A percentile compares a stretch with the other conserved stretches of the same genome.
Evolutionary conservation across 768 basidiomycete species (phyloP).

Genomic region (Boletus sensibilis): DNA sequence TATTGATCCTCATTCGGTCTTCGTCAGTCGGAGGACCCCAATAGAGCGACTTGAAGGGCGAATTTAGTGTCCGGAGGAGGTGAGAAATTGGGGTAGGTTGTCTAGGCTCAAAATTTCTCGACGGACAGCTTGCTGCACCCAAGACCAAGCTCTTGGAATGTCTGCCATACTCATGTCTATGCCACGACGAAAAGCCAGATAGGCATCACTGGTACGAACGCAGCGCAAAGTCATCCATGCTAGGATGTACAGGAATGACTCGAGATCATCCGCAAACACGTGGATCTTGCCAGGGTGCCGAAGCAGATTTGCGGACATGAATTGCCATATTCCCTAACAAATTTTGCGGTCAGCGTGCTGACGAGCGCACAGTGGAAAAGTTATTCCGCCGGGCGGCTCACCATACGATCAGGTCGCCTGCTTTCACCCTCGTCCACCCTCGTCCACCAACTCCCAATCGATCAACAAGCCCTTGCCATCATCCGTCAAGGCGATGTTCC

Average conservation of each 20-base stretch:
- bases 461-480: constrained; percentile 20
- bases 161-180: neutral
- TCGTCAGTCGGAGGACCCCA: too few species aligned
- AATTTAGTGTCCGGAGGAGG: too few species aligned
- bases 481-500: constrained; percentile 24
- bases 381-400: neutral
- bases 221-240: neutral
- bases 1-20: too few species aligned
- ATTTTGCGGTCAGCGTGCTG: neutral
- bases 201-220: neutral
- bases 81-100: too few species aligned
- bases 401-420: neutral
- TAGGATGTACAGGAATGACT: constrained; percentile 29
- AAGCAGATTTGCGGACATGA: constrained; percentile 17
- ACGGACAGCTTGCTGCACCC: too few species aligned
- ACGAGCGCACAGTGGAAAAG: too few species aligned
- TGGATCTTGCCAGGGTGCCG: constrained; percentile 16
- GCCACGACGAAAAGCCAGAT: neutral
- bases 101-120: too few species aligned
- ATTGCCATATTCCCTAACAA: constrained; percentile 6
- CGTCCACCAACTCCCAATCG: constrained; percentile 28
- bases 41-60: too few species aligned
- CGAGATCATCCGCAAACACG: constrained; percentile 30
- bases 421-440: neutral
- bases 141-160: too few species aligned